Base-by-base conservation (phyloP, 75 land plant species). In the Adiantum capillusveneris region DNA sequence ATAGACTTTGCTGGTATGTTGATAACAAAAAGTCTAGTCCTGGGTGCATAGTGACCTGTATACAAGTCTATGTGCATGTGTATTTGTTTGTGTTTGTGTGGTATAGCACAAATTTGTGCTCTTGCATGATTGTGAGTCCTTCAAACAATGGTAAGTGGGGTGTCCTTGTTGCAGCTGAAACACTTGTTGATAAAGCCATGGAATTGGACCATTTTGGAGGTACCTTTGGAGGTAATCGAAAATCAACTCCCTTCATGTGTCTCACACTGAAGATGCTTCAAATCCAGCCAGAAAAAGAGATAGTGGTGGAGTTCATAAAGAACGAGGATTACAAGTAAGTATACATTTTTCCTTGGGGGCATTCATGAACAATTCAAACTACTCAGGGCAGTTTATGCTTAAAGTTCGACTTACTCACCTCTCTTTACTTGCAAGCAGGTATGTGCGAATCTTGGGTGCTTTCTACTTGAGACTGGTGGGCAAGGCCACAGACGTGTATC, bases 211-310 rank as follows among this genome's bases (percentile, higher is more conserved):
- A 95, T 63, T 66, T 95, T 54, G 99, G 99, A 24, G 99, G 99
- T 11, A 95, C 99, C 36, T 79, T 44, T 68, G 99, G 97, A 6
- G 99, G 99, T 28, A 95, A 76, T 60, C 75, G 99, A 14, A 84
- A 76, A 70, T 88, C 99, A 30, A 90, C 99, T 11, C 97, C 99
- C 7, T 95, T 95, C 65, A 79, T 95, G 81, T 95, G 99, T 65
- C 81, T 95, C 31, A 83, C 84, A 36, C 50, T 82, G 62, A 95
- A 95, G 75, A 95, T 95, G 99, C 97, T 95, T 54, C 99, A 95
- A 68, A 95, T 95, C 48, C 99, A 95, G 65, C 99, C 99, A 18
- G 99, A 95, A 65, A 95, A 95, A 77, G 99, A 95, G 29, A 95
- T 95, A 69, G 97, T 95, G 26, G 92, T 95, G 44, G 99, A 95